Evolutionary conservation across 1,139 yeast genomes (phyloP).

Genomic region (Scheffersomyces illinoinensis): DNA sequence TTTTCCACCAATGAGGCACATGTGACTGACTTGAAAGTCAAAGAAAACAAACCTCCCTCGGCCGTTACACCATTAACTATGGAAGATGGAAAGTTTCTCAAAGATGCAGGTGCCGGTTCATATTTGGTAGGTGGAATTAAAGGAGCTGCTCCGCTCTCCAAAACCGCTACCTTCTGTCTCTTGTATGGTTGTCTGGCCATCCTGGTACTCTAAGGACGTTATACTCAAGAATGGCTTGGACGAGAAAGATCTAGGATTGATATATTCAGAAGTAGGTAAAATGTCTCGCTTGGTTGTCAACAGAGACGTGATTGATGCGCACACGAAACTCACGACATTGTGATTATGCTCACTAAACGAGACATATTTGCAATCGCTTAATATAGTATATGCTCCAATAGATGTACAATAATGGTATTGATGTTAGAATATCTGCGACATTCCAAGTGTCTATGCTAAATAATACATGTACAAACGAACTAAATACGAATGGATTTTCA

Average conservation of each 20-base stretch:
- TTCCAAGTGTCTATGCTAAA: neutral
- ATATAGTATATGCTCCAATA: neutral
- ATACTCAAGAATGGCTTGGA: too few species aligned
- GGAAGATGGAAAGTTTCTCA: constrained; percentile 41
- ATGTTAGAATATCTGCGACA: neutral
- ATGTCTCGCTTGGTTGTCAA: neutral
- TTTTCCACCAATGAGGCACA: constrained; percentile 41
- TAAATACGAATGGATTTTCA: neutral
- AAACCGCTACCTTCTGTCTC: constrained; percentile 7
- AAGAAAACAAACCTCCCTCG: constrained; percentile 46
- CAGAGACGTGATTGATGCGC: neutral
- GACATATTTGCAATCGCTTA: neutral
- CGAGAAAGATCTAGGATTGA: neutral
- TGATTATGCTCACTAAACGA: neutral
- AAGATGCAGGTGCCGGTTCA: constrained; percentile 33
- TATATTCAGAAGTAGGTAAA: neutral
- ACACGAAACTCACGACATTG: neutral
- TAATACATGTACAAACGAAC: neutral
- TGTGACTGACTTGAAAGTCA: constrained; percentile 45
- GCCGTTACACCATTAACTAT: constrained; percentile 44
- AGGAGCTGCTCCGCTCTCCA: constrained; percentile 3
- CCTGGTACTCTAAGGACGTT: neutral
- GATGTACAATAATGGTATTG: neutral
- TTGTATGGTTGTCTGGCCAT: constrained; percentile 3
- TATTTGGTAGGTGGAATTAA: constrained; percentile 28